A percentile compares a stretch with the other conserved stretches of the same genome.
Evolutionary conservation across 768 basidiomycete species (phyloP).

Genomic region (Auricularia cornea): DNA sequence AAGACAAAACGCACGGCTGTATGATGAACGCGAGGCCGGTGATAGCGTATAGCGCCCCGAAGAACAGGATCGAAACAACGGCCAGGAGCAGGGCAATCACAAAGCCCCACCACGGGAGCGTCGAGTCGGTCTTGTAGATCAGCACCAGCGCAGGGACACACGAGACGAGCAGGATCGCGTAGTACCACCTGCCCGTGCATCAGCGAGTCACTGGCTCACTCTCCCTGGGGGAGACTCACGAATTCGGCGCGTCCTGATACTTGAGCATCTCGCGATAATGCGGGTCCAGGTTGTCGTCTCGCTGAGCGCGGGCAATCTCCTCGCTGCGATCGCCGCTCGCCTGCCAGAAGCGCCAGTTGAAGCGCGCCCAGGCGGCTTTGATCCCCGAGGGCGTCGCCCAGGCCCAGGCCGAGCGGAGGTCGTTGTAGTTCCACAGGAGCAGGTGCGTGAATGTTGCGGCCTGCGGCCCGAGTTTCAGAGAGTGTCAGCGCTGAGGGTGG

Average conservation of each 20-base stretch:
- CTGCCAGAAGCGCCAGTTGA: constrained; percentile 34
- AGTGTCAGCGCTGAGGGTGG: too few species aligned
- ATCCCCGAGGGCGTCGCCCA: constrained; percentile 35
- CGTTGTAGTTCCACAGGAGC: constrained; percentile 44
- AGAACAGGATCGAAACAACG: constrained; percentile 40
- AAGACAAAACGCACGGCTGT: constrained; percentile 30
- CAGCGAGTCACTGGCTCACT: constrained; percentile 25
- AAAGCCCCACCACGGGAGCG: constrained; percentile 53
- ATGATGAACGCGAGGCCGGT: constrained; percentile 39
- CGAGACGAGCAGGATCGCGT: constrained; percentile 32
- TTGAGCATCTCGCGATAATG: constrained; percentile 49
- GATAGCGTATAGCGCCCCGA: constrained; percentile 46
- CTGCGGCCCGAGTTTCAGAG: background rate
- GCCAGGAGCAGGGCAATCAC: constrained; percentile 47
- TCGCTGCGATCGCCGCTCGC: constrained; percentile 23
- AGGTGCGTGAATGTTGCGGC: constrained; percentile 43
- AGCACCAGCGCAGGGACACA: constrained; percentile 47
- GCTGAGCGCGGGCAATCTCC: constrained; percentile 9
- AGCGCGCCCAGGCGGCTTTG: constrained; percentile 24
- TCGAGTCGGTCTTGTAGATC: constrained; percentile 44
- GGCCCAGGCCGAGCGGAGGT: constrained; percentile 37
- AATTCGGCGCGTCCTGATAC: constrained; percentile 12
- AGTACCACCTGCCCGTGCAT: constrained; percentile 47
- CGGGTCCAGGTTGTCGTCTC: constrained; percentile 37
- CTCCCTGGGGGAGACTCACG: constrained; percentile 16